Conservation (phyloP, 2,329 filamentous ascomycete species). For the Immersiporthe knoxdaviesiana region DNA sequence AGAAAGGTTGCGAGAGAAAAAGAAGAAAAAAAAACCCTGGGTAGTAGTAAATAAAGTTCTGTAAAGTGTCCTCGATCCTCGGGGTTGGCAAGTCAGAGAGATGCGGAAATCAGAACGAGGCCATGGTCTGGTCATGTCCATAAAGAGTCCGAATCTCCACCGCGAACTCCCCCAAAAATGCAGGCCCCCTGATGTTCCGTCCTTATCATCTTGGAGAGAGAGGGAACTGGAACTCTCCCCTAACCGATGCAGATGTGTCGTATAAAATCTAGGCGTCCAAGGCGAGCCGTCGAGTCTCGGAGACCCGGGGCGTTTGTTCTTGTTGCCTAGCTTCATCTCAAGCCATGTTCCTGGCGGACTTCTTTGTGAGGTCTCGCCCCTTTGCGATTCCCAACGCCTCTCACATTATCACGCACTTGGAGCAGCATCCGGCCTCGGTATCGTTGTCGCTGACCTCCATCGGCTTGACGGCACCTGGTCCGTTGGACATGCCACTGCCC, state of each 20-base stretch:
- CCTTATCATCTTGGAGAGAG: slow-evolving; percentile 27
- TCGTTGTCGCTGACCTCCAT: slow-evolving; percentile 77
- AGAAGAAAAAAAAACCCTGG: slow-evolving; percentile 28
- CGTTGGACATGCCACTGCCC: slow-evolving; percentile 66
- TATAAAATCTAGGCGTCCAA: slow-evolving; percentile 28
- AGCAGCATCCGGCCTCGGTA: slow-evolving; percentile 76
- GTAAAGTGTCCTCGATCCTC: slow-evolving; percentile 30
- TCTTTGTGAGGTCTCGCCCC: slow-evolving; percentile 16
- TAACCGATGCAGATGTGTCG: slow-evolving; percentile 31
- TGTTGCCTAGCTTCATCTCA: slow-evolving; percentile 9
- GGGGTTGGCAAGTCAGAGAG: slow-evolving; percentile 27
- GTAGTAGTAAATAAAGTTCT: slow-evolving; percentile 30
- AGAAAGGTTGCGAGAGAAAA: slow-evolving; percentile 31
- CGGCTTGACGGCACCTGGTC: slow-evolving; percentile 67
- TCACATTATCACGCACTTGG: slow-evolving; percentile 88
- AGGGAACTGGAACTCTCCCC: slow-evolving; percentile 17
- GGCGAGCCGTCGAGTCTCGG: slow-evolving; percentile 16
- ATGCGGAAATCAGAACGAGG: slow-evolving; percentile 24
- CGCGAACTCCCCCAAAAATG: slow-evolving; percentile 30
- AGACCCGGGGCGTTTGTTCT: slow-evolving; percentile 12
- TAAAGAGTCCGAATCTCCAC: slow-evolving; percentile 26
- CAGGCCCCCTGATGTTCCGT: slow-evolving; percentile 26
- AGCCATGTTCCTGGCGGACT: slow-evolving; percentile 12
- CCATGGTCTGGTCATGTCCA: slow-evolving; percentile 30
- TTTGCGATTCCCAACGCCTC: slow-evolving; percentile 18